Base-by-base conservation (phyloP, 306 rosid species). In the Macrotyloma uniflorum region DNA sequence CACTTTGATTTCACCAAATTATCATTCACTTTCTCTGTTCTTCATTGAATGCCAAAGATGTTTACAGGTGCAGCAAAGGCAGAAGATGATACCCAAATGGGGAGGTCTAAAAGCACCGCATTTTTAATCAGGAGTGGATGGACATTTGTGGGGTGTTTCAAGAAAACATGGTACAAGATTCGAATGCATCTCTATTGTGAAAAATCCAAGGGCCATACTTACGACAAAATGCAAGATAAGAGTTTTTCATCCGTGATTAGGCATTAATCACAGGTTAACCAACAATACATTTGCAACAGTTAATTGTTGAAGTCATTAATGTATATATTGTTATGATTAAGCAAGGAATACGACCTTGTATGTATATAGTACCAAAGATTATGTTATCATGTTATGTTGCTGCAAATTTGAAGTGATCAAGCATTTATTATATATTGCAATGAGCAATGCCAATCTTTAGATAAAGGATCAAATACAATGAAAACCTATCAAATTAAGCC, bases 161-260 rank as follows among this genome's bases (percentile, higher is more conserved):
- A 84, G 82, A 80, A 19, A 76, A 40, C 68, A 5, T 84, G 87
- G 87, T 84, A 84, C 64, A 84, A 76, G 47, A 36, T 80, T 8
- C 80, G 87, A 35, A 84, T n/a, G 72, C 63, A 50, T 16, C 23
- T 84, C 8, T 54, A 47, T 13, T 61, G 11, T 0, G 40, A 59
- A 59, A 59, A 59, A 59, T 3, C 40, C 5, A 59, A 14, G 20
- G 33, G 4, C 8, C 66, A 59, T 11, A 5, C 4, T 28, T 2
- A 14, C 2, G 36, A 58, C 0, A 14, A 2, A 26, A 2, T 13
- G 14, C 11, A 7, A 16, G 43, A 16, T 16, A 30, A 16, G 19
- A 61, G 18, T 7, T 14, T 6, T 1, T 26, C 24, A 57, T 22
- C 1, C 3, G n/a, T 22, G 8, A 36, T 36, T 55, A 20, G 6